Conservation (phyloP, 257 asterid species). For the Solanum lycopersicoides region DNA sequence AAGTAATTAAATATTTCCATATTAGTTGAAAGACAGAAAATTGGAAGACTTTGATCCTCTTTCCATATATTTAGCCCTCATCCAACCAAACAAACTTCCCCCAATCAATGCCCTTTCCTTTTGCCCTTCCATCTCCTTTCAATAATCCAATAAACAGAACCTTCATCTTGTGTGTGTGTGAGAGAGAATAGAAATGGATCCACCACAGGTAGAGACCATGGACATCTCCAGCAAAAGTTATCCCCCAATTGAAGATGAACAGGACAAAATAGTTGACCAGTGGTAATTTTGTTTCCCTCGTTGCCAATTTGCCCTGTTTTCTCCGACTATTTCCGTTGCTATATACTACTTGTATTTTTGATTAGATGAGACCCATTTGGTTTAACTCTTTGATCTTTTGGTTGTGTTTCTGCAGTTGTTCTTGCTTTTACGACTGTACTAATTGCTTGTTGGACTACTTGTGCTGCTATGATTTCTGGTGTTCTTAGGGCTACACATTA, state of each 20-base stretch:
- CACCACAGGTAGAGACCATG: conserved; percentile 50
- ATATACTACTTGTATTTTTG: neutral
- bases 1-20: neutral
- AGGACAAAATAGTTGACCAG: conserved; percentile 35
- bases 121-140: neutral
- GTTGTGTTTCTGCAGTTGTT: conserved; percentile 39
- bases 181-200: conserved; percentile 27
- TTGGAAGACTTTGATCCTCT: neutral
- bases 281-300: conserved; percentile 21
- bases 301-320: neutral
- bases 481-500: neutral
- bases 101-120: neutral
- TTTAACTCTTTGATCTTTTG: neutral
- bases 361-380: neutral
- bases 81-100: neutral
- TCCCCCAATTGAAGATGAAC: conserved; percentile 43
- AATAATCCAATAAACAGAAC: neutral
- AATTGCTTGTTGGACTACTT: conserved; percentile 36
- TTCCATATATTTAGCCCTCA: neutral
- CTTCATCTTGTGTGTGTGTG: neutral
- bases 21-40: neutral
- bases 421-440: conserved; percentile 54
- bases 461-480: conserved; percentile 41
- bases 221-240: conserved; percentile 14
- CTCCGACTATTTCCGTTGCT: neutral